Evolutionary conservation across 192 early-diverging fungal species (phyloP), one percentile per base, ranked within the genome.

Genomic region (Backusella tuberculispora): DNA sequence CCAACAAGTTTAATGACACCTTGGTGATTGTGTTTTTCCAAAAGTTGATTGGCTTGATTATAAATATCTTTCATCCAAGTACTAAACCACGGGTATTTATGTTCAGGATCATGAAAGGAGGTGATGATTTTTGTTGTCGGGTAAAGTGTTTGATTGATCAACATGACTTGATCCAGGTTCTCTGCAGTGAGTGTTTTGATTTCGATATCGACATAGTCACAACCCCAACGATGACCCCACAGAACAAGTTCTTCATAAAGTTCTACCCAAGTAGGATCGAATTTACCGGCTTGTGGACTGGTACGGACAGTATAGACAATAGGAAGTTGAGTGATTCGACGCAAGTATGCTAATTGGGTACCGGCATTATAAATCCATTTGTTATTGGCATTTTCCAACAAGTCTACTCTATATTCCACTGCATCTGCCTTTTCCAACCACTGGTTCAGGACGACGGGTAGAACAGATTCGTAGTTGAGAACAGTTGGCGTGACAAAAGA

Each of bases 1-100:
- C 97, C 95, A 72, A 99, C 93, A 60, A 99, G 85, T 84, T 99
- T 99, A 80, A 94, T 88, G 44, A 97, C 89, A 75, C 98, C 94
- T 37, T 64, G 5, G 34, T 74, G 73, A 7, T 37, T n/a, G 40
- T 74, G 8, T 43, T 45, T 43, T 46, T 24, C 19, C 1, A 74
- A 74, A 9, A 74, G 26, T 17, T 24, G 34, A 21, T 26, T 90
- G 88, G 63, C 81, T 40, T 45, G 24, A 6, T 46, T 8, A 79
- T 91, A 92, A 53, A 83, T 78, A 0, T 76, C 73, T 65, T 83
- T 48, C 81, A 92, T 83, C 4, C 66, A 66, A 1, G 73, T 79
- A 38, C 80, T 84, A 71, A 77, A 77, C 93, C 94, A 95, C 6
- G 85, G 45, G 1, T 80, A 84, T 38, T 67, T 81, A 50, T 92